Base-by-base conservation (phyloP, 805 yeast species). In the Hyphopichia homilentoma region DNA sequence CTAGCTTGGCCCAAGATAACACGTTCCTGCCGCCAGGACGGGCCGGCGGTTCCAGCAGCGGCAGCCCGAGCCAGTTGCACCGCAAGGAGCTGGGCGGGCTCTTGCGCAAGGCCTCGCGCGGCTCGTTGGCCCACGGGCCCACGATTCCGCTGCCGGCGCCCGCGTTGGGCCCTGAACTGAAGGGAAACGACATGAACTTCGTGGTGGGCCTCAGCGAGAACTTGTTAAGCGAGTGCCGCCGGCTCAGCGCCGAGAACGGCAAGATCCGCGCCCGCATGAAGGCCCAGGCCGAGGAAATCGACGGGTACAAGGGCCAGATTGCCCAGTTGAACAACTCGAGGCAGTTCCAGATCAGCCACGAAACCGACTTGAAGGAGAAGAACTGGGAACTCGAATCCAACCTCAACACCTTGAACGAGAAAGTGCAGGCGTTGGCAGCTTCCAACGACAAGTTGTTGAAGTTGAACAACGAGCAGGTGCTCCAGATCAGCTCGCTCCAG, bases 181-280 rank as follows among this genome's bases (percentile, higher is more conserved):
- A 65, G 37, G 77, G 77, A 14, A 77, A 77, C 42, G 84, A 82
- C 38, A 76, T 81, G 64, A 76, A 77, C 48, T 83, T 83, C 49
- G 78, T 82, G 11, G 82, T 82, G 36, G 86, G 84, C 4, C 56
- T 84, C 35, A 79, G 86, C 57, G 90, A 84, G 45, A 81, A 81
- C 36, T 59, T 84, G 40, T 65, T 84, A 12, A 61, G 72, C 27
- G 87, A 84, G 52, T 82, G 88, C 47, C 73, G 89, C 43, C 69
- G 81, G 39, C 63, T 84, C 35, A 81, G 77, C 34, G 79, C 83
- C 16, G 86, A 81, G 37, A 79, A 75, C 50, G 68, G 68, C 33
- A 60, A 57, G 40, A 63, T 69, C 40, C 69, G 70, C 38, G 41
- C 52, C 12, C 66, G 64, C 40, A 45, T 78, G 39, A 65, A 63